A percentile compares a stretch with the other conserved stretches of the same genome.
Evolutionary conservation across 345 rosid species (phyloP).

Genomic region (Citrus reticulata): DNA sequence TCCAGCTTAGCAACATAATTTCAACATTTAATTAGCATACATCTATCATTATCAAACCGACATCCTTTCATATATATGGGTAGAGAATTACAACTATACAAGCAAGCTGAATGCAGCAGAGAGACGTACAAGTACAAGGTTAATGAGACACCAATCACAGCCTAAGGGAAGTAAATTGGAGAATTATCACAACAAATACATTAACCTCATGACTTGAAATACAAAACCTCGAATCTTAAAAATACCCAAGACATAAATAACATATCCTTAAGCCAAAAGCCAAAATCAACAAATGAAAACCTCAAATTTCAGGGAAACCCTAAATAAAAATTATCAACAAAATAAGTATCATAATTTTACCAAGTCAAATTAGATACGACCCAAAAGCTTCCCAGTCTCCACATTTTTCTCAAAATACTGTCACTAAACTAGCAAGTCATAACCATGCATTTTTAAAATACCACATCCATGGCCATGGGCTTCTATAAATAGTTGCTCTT

Average conservation of each 20-base stretch:
- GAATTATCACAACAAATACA: neutral
- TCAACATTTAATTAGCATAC: neutral
- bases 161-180: neutral
- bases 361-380: neutral
- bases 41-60: neutral
- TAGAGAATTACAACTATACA: neutral
- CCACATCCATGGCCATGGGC: no score
- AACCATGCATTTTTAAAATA: no score
- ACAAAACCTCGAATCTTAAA: neutral
- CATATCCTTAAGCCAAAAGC: neutral
- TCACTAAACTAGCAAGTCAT: neutral
- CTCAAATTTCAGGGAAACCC: neutral
- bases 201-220: neutral
- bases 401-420: neutral
- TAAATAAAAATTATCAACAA: neutral
- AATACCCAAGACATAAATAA: neutral
- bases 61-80: neutral
- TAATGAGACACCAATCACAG: neutral
- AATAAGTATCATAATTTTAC: neutral
- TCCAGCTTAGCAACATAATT: neutral
- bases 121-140: neutral
- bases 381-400: neutral
- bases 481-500: neutral
- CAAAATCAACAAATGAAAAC: neutral
- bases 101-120: neutral